These are phyloP conservation scores for Skeletonema potamos DNA, from an alignment of 108 stramenopile species.

Conservation along the genomic window DNA sequence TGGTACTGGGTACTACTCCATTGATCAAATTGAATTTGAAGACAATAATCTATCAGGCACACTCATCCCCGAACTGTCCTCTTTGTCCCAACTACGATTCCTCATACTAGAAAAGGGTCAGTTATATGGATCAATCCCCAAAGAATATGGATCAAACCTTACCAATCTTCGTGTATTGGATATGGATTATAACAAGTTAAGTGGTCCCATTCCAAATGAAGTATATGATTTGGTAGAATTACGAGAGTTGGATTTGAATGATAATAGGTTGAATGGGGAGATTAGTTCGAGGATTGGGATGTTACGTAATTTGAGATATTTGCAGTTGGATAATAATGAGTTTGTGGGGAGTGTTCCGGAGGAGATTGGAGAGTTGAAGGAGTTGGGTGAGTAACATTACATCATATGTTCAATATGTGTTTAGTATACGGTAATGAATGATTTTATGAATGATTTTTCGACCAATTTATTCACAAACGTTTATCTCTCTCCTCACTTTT, in stretches of 20 bases:
- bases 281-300: conserved; percentile 52
- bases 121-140: conserved; percentile 63
- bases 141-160: conserved; percentile 32
- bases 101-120: conserved; percentile 59
- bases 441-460: too few species aligned
- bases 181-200: conserved; percentile 61
- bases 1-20: too few species aligned
- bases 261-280: conserved; percentile 65
- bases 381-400: not conserved
- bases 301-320: conserved; percentile 48
- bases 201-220: conserved; percentile 55
- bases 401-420: too few species aligned
- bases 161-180: conserved; percentile 42
- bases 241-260: conserved; percentile 68
- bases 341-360: conserved; percentile 61
- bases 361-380: conserved; percentile 24
- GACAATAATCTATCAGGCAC: conserved; percentile 62
- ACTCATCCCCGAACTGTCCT: conserved; percentile 51
- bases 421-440: too few species aligned
- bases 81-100: conserved; percentile 40
- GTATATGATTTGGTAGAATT: conserved; percentile 48
- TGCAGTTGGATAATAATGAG: conserved; percentile 67
- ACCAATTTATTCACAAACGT: too few species aligned
- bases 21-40: conserved; percentile 41
- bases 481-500: too few species aligned